These are phyloP conservation scores for Guadua angustifolia DNA, from an alignment of 176 grass and related monocot genomes.

Conservation along the genomic window DNA sequence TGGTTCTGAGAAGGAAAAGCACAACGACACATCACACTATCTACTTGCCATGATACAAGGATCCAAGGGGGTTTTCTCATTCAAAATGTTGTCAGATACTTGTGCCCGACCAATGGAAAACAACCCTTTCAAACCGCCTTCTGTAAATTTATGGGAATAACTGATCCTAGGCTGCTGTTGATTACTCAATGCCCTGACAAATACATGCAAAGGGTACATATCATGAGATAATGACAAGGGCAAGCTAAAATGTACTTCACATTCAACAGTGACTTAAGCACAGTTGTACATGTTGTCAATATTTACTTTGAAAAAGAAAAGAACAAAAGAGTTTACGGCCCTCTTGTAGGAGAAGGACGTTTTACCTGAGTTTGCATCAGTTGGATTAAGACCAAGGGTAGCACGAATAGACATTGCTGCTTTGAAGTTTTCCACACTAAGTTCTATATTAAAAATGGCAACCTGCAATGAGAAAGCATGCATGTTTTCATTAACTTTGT, in stretches of 20 bases:
- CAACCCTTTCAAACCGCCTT: constrained; percentile 68
- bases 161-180: constrained; percentile 68
- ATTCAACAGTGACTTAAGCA: constrained; percentile 24
- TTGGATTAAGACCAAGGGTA: constrained; percentile 87
- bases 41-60: too few relatives aligned
- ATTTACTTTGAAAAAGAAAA: constrained; percentile 12
- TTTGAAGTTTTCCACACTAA: constrained; percentile 91
- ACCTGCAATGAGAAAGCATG: constrained; percentile 67
- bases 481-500: constrained; percentile 28
- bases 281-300: constrained; percentile 2
- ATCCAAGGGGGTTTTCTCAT: constrained; percentile 81
- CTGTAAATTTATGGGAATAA: constrained; percentile 72
- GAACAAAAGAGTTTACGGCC: constrained; percentile 5
- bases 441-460: constrained; percentile 82
- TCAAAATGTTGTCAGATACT: constrained; percentile 83
- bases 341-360: not conserved
- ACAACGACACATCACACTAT: too few relatives aligned
- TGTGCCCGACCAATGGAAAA: constrained; percentile 88
- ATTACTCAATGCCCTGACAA: constrained; percentile 78
- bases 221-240: not conserved
- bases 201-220: constrained; percentile 32
- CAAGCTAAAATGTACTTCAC: not conserved
- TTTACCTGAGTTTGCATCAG: constrained; percentile 89
- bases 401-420: constrained; percentile 93
- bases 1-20: too few relatives aligned